These are phyloP conservation scores for Torulaspora pretoriensis DNA, from an alignment of 1,139 yeast species.

Conservation along the genomic window DNA sequence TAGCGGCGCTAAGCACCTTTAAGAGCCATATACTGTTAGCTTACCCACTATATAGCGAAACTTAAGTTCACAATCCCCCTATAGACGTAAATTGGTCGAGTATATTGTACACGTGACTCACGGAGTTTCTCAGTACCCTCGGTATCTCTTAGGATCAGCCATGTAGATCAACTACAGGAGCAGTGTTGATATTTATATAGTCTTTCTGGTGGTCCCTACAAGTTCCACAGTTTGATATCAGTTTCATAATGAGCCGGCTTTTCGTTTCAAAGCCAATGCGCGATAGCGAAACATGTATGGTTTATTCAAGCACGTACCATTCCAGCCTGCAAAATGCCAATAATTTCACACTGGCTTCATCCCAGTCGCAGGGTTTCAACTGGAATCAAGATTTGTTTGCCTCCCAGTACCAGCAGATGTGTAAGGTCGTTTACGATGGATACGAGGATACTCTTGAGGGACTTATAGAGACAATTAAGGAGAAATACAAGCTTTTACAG, in stretches of 20 bases:
- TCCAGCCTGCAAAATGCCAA: slow-evolving; percentile 12
- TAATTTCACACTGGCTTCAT: slow-evolving; percentile 23
- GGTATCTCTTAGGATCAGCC: not conserved
- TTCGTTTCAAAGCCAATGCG: slow-evolving; percentile 22
- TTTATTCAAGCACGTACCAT: slow-evolving; percentile 20
- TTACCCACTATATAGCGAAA: too few species aligned
- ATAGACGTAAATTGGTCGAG: too few species aligned
- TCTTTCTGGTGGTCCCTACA: not conserved
- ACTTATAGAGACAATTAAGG: slow-evolving; percentile 13
- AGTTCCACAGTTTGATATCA: not conserved
- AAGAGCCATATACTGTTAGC: too few species aligned
- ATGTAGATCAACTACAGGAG: not conserved
- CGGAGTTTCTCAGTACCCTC: not conserved
- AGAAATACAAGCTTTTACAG: slow-evolving; percentile 6
- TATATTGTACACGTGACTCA: not conserved
- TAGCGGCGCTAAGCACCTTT: too few species aligned
- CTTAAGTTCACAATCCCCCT: too few species aligned
- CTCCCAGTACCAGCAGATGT: slow-evolving; percentile 33
- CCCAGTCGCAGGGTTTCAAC: slow-evolving; percentile 33
- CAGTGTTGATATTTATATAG: too few species aligned
- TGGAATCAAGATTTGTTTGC: slow-evolving; percentile 37
- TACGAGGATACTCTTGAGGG: slow-evolving; percentile 27
- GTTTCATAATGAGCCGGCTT: slow-evolving; percentile 7
- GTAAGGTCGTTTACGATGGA: slow-evolving; percentile 33
- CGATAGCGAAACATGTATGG: slow-evolving; percentile 26